phyloP scores from a whole-genome alignment of 805 yeast species.

The Wickerhamiella brachini region DNA sequence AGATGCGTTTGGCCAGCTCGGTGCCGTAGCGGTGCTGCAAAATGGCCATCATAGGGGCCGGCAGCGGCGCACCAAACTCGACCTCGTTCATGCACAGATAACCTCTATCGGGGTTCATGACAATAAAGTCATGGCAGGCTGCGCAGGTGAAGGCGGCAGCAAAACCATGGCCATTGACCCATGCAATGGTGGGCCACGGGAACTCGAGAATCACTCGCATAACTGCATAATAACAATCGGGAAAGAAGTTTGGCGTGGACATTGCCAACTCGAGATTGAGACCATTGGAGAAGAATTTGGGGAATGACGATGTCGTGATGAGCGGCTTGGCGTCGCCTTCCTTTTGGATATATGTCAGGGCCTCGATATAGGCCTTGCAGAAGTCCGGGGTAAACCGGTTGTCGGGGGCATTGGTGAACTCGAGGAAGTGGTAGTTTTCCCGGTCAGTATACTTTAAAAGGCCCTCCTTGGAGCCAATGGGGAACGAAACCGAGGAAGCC shows the following conservation, averaged over 20 bases:
- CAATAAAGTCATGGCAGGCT: conserved; percentile 26
- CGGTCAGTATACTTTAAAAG: conserved; percentile 11
- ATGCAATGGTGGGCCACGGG: conserved; percentile 29
- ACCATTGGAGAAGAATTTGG: conserved; percentile 29
- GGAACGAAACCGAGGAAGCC: conserved; percentile 5
- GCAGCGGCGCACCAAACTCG: conserved; percentile 27
- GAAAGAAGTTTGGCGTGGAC: conserved; percentile 24
- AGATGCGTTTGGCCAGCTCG: conserved; percentile 20
- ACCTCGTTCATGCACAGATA: conserved; percentile 29
- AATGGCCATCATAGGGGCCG: conserved; percentile 25
- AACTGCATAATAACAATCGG: conserved; percentile 21
- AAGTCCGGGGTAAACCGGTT: conserved; percentile 25
- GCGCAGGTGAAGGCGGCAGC: conserved; percentile 30
- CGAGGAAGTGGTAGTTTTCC: conserved; percentile 21
- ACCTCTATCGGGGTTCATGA: conserved; percentile 28
- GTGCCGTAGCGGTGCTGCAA: conserved; percentile 22
- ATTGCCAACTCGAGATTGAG: conserved; percentile 26
- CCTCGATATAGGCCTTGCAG: conserved; percentile 23
- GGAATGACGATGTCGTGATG: conserved; percentile 25
- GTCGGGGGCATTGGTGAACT: conserved; percentile 24
- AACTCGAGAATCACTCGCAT: conserved; percentile 24
- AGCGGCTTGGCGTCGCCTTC: conserved; percentile 22
- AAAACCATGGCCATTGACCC: conserved; percentile 29
- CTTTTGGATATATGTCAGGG: conserved; percentile 20
- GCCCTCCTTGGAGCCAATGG: conserved; percentile 7